Percentiles rank a stretch among this genome's conserved stretches.
phyloP scores from a whole-genome alignment of 768 basidiomycete genomes.

The Leccinellum rugosiceps region DNA sequence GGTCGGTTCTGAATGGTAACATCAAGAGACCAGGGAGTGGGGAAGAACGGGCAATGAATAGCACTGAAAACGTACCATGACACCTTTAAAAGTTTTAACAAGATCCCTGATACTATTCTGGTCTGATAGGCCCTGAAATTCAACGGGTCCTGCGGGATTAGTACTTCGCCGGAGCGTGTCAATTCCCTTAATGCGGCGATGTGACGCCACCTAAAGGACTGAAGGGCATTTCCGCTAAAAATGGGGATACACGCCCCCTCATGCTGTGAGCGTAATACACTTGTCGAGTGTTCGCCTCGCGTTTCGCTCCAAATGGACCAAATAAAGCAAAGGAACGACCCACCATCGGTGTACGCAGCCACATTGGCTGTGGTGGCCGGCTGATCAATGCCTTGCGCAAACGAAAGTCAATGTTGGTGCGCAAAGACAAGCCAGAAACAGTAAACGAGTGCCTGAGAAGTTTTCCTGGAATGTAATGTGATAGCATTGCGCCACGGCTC shows the following conservation, averaged over 20 bases:
- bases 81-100: conserved; percentile 4
- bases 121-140: not conserved
- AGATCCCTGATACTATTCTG: not conserved
- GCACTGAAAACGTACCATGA: not conserved
- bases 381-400: not conserved
- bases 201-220: not conserved
- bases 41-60: conserved; percentile 1
- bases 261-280: conserved; percentile 1
- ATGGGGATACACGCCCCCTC: not conserved
- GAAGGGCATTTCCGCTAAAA: not conserved
- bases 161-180: not conserved
- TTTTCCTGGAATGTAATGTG: not conserved
- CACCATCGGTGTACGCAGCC: not conserved
- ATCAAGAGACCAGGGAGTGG: conserved; percentile 6
- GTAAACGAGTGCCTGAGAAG: not conserved
- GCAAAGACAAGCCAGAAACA: not conserved
- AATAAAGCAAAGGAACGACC: not conserved
- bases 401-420: not conserved
- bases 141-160: not conserved
- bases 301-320: conserved; percentile 8
- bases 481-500: not conserved
- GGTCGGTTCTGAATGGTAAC: conserved; percentile 11
- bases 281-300: conserved; percentile 9
- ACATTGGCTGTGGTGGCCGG: no score
- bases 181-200: not conserved